Percentiles rank a stretch among this genome's conserved stretches.
Conservation (phyloP, 1,284 basidiomycete genomes). For the Xerocomus nothofagi region DNA sequence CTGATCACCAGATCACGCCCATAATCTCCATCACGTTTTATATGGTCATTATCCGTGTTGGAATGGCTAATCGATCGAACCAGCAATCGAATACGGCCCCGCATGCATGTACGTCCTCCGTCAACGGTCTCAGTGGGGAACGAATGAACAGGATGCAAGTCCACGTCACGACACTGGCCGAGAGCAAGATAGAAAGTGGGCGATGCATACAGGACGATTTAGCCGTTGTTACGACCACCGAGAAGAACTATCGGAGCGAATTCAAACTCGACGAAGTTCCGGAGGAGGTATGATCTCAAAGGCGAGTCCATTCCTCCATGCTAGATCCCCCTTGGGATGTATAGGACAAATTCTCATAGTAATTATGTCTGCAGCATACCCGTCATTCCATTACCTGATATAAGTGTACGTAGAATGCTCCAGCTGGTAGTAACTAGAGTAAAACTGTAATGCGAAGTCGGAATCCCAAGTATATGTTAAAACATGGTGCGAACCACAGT, state of each 20-base stretch:
- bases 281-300: slow-evolving; percentile 3
- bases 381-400: too few relatives aligned
- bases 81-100: not conserved
- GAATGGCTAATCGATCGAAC: slow-evolving; percentile 9
- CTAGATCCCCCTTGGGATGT: too few relatives aligned
- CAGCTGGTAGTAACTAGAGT: too few relatives aligned
- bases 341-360: too few relatives aligned
- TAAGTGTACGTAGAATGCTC: too few relatives aligned
- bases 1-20: slow-evolving; percentile 15
- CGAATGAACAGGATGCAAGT: slow-evolving; percentile 6
- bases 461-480: too few relatives aligned
- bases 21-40: slow-evolving; percentile 30
- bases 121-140: not conserved
- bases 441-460: too few relatives aligned
- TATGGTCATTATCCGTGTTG: slow-evolving; percentile 26
- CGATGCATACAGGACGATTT: not conserved
- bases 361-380: too few relatives aligned
- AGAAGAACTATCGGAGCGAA: not conserved
- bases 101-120: not conserved
- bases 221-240: too few relatives aligned
- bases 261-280: not conserved
- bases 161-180: slow-evolving; percentile 3
- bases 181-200: slow-evolving; percentile 1
- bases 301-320: too few relatives aligned
- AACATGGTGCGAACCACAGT: too few relatives aligned